Conservation (phyloP, 352 stramenopile genomes). For the Thraustotheca clavata region DNA sequence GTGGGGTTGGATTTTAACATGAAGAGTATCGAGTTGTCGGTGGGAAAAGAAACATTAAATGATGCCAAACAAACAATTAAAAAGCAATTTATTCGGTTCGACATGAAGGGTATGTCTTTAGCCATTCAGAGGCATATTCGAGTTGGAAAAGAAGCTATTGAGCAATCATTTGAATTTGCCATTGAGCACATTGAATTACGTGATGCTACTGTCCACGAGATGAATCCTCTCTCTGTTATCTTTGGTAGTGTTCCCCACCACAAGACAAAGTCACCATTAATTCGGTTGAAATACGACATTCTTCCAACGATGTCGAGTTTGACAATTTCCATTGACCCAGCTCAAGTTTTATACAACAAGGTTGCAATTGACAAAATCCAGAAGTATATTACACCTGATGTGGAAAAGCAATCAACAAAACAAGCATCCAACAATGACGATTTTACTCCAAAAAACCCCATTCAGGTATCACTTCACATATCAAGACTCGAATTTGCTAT, state of each 20-base stretch:
- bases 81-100: slow-evolving; percentile 59
- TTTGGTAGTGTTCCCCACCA: neutral
- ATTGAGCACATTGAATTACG: neutral
- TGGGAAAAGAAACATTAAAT: slow-evolving; percentile 1
- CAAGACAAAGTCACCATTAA: neutral
- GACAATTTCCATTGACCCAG: neutral
- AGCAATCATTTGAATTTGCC: neutral
- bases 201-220: neutral
- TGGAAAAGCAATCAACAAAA: neutral
- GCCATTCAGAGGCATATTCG: slow-evolving; percentile 41
- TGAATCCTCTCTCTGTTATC: slow-evolving; percentile 7
- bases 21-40: neutral
- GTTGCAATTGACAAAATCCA: slow-evolving; percentile 14
- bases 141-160: neutral
- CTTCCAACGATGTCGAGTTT: neutral
- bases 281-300: slow-evolving; percentile 6
- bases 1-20: neutral
- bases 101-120: slow-evolving; percentile 55
- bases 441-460: neutral
- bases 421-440: neutral
- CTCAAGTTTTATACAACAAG: slow-evolving; percentile 9
- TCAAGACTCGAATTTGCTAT: neutral
- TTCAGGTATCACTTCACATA: neutral
- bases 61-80: neutral
- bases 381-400: slow-evolving; percentile 16